Base-by-base conservation (phyloP, 2,329 filamentous ascomycete genomes). In the Alternaria tenuissima region DNA sequence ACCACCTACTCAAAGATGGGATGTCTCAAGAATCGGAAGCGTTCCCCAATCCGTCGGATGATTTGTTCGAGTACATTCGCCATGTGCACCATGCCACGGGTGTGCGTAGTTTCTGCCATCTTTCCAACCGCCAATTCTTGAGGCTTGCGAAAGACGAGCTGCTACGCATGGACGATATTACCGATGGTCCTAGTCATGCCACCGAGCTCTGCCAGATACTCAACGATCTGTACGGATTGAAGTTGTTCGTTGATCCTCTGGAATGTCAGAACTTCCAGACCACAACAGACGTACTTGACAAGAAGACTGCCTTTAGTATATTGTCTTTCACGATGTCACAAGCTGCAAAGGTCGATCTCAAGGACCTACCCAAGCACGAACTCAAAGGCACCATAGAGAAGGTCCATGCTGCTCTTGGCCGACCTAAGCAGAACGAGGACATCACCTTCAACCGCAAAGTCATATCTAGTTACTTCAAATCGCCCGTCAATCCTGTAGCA, bases 321-420 rank as follows among this genome's bases (percentile, higher is more conserved):
- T 88, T 97, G 11, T 91, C 96, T 63, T 91, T 94, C 72, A 87
- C 98, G 38, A 90, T 96, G 72, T 83, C 87, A 36, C 88, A 97
- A 59, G 92, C 92, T 2, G 89, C 90, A 51, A 89, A 91, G 62
- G 90, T 97, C 83, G 89, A 92, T 22, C 91, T 96, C 81, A 96
- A 94, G 71, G 95, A 98, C 66, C 81, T 98, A 18, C 87, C 93
- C 16, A 98, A 96, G 76, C 95, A 93, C 16, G 93, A 98, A 57
- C 83, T 99, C 55, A 96, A 94, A 76, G 88, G 85, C 16, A 93
- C 93, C 0, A 95, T 99, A 59, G 95, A 99, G 60, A 93, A 94
- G 68, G 92, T 99, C 79, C 94, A 98, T 75, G 89, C 92, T 67
- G 90, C 92, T 5, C 90, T 98, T 55, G 93, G 92, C 1, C 79